Evolutionary conservation across 78 protist genomes (phyloP).

Genomic region (Dictyostelium capitatum): DNA sequence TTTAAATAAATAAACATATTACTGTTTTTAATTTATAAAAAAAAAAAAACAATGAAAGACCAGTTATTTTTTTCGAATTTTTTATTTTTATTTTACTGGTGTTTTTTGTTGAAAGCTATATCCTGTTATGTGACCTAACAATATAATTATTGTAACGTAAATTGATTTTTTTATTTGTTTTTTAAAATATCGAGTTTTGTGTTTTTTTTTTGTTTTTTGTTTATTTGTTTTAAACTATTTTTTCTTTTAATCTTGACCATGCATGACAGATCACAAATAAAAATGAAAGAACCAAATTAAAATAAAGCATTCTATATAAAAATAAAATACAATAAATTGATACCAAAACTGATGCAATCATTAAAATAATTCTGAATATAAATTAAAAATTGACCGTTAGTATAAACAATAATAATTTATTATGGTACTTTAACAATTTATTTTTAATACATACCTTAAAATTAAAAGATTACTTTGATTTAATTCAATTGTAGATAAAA

Average conservation of each 20-base stretch:
- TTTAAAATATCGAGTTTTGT: no score
- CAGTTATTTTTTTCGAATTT: no score
- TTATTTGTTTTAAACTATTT: conserved; percentile 33
- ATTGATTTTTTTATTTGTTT: no score
- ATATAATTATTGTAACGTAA: no score
- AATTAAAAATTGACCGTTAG: no score
- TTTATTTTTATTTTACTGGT: no score
- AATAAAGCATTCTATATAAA: conserved; percentile 45
- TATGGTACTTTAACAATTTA: no score
- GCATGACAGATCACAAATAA: conserved; percentile 56
- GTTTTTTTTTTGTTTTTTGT: background rate
- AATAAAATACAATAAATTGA: conserved; percentile 25
- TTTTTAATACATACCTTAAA: conserved; percentile 33
- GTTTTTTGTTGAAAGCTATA: no score
- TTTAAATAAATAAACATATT: background rate
- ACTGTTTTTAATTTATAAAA: no score
- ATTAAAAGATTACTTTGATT: conserved; percentile 21
- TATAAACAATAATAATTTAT: no score
- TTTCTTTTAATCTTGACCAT: conserved; percentile 65
- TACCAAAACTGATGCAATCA: background rate
- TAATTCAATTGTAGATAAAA: conserved; percentile 44
- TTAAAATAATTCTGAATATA: background rate
- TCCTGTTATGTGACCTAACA: no score
- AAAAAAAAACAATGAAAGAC: no score
- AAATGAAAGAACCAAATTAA: conserved; percentile 28